Evolutionary conservation across 2,329 filamentous ascomycete species (phyloP).

Genomic region (Penicillium sp.): DNA sequence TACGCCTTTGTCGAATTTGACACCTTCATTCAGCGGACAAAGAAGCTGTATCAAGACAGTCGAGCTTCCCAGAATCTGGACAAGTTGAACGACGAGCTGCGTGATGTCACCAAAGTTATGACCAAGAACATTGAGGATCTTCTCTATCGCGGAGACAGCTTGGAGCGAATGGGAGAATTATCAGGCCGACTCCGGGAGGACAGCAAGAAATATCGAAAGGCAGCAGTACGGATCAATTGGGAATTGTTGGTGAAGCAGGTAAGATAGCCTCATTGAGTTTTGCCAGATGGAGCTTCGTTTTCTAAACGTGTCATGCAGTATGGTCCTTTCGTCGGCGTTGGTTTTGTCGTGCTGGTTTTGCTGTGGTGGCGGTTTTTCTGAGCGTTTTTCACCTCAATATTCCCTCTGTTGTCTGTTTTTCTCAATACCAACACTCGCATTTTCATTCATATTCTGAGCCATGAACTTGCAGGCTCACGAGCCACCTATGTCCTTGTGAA

Average conservation of each 20-base stretch:
- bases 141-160: slow-evolving; percentile 84
- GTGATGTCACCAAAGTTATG: slow-evolving; percentile 98
- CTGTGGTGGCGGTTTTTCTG: slow-evolving; percentile 92
- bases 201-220: slow-evolving; percentile 86
- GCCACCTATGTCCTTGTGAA: slow-evolving; percentile 12
- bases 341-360: slow-evolving; percentile 76
- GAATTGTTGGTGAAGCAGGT: slow-evolving; percentile 87
- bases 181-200: slow-evolving; percentile 82
- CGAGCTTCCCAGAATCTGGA: slow-evolving; percentile 88
- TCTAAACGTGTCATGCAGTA: slow-evolving; percentile 51
- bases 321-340: slow-evolving; percentile 78
- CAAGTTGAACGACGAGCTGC: slow-evolving; percentile 91
- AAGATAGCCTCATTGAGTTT: slow-evolving; percentile 16
- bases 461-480: slow-evolving; percentile 29
- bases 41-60: slow-evolving; percentile 87
- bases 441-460: slow-evolving; percentile 24
- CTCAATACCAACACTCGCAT: slow-evolving; percentile 34
- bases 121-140: slow-evolving; percentile 99
- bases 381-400: slow-evolving; percentile 10
- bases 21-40: slow-evolving; percentile 88
- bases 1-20: slow-evolving; percentile 99
- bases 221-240: slow-evolving; percentile 96
- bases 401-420: slow-evolving; percentile 3
- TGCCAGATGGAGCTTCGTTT: not conserved
- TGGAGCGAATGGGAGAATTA: slow-evolving; percentile 96